Evolutionary conservation across 2,329 filamentous ascomycete genomes (phyloP).

Genomic region (Claviceps paspali): DNA sequence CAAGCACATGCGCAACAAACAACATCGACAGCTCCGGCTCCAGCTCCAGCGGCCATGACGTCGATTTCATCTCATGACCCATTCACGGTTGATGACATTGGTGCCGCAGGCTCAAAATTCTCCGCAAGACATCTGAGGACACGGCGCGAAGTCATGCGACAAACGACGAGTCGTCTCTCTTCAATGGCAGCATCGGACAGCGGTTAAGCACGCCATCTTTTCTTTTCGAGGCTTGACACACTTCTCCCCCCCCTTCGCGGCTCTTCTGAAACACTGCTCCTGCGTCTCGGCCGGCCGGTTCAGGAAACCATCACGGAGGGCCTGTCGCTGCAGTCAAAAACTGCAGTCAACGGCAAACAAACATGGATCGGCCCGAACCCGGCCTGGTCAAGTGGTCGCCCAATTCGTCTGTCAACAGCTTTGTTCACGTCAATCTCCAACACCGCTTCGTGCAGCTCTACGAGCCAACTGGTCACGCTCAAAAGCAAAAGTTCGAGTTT

Average conservation of each 20-base stretch:
- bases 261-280: no score
- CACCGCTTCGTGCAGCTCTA: slow-evolving; percentile 48
- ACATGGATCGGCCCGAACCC: slow-evolving; percentile 43
- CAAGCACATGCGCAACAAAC: background rate
- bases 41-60: background rate
- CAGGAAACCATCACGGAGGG: no score
- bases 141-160: slow-evolving; percentile 3
- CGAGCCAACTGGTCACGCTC: slow-evolving; percentile 44
- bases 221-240: no score
- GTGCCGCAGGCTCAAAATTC: background rate
- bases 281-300: no score
- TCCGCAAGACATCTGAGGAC: background rate
- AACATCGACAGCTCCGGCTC: background rate
- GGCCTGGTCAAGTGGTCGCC: slow-evolving; percentile 54
- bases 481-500: slow-evolving; percentile 41
- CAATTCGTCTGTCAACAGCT: slow-evolving; percentile 40
- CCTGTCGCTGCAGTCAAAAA: no score
- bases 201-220: slow-evolving; percentile 2
- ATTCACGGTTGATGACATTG: background rate
- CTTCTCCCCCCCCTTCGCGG: no score
- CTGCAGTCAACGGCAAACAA: no score
- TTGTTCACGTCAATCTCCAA: slow-evolving; percentile 50
- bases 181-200: slow-evolving; percentile 6
- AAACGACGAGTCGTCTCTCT: background rate
- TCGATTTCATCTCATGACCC: background rate